Evolutionary conservation across 148 eudicot species (phyloP).

Genomic region (Chenopodium berlandieri): DNA sequence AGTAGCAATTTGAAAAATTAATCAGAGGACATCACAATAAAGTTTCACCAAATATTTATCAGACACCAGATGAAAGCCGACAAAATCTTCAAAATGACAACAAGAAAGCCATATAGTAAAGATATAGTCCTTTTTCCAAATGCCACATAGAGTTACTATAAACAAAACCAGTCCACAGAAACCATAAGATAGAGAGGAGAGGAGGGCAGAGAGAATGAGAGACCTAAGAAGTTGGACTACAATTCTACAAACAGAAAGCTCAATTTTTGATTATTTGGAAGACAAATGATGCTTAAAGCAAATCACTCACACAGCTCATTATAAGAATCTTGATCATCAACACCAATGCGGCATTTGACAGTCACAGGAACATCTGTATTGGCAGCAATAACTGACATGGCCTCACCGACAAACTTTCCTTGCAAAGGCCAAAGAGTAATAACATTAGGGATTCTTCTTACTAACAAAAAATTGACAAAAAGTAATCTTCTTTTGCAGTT

Average conservation of each 20-base stretch:
- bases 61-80: background rate
- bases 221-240: background rate
- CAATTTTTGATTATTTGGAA: background rate
- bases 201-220: background rate
- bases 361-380: constrained; percentile 89
- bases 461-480: constrained; percentile 4
- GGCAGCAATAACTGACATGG: constrained; percentile 95
- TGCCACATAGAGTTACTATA: background rate
- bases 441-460: constrained; percentile 31
- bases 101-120: background rate
- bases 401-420: constrained; percentile 98
- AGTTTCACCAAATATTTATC: background rate
- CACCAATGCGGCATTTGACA: constrained; percentile 96
- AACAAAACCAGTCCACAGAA: constrained; percentile 3
- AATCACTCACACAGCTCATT: constrained; percentile 81
- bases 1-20: background rate
- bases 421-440: constrained; percentile 33
- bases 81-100: background rate
- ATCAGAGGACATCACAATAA: background rate
- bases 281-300: background rate
- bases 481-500: background rate
- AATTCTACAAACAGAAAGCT: background rate
- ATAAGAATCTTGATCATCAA: constrained; percentile 91
- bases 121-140: background rate
- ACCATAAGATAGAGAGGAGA: background rate